Conservation (phyloP, 345 rosid genomes). For the Atalantia buxifolia region DNA sequence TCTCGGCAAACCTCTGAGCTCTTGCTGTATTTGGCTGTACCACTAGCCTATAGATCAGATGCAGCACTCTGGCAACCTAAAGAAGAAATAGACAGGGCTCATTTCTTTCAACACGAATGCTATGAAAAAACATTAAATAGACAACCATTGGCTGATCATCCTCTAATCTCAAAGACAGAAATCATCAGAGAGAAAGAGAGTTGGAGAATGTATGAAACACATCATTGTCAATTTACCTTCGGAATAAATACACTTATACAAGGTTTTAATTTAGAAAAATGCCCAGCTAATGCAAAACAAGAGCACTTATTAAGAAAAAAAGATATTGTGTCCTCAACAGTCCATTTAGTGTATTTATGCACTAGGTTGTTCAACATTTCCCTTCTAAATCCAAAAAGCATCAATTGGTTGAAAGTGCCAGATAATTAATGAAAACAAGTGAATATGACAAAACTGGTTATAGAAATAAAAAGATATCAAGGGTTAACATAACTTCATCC, state of each 20-base stretch:
- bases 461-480: background rate
- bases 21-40: constrained; percentile 88
- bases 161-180: background rate
- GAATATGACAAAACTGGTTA: background rate
- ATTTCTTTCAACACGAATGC: background rate
- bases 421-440: background rate
- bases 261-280: background rate
- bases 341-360: background rate
- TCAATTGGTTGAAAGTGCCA: background rate
- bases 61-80: constrained; percentile 90
- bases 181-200: background rate
- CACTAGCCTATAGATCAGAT: constrained; percentile 83
- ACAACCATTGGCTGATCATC: background rate
- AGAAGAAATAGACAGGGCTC: constrained; percentile 15
- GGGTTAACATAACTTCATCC: background rate
- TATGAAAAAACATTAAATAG: background rate
- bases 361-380: background rate
- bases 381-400: background rate
- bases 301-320: background rate
- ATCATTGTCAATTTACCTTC: background rate
- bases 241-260: background rate
- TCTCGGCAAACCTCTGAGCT: constrained; percentile 76
- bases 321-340: background rate
- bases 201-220: background rate
- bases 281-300: background rate